Base-by-base conservation (phyloP, 2,329 filamentous ascomycete species). In the Pseudogymnoascus sp. region DNA sequence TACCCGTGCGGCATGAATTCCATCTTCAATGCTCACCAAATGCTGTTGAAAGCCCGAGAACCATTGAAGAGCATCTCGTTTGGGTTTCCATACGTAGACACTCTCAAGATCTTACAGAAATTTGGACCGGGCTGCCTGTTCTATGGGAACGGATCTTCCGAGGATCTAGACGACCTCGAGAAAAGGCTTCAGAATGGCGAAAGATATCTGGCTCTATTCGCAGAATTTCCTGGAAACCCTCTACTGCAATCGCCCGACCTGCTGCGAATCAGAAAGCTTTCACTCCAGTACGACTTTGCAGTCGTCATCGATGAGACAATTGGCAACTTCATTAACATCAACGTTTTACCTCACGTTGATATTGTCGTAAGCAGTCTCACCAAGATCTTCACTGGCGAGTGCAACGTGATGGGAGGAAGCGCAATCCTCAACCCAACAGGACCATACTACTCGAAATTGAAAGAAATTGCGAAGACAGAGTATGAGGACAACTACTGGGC, bases 31-130 rank as follows among this genome's bases (percentile, higher is more conserved):
- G 82, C 89, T 0, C 94, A 99, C 72, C 86, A 88, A 58, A 84
- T 84, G 45, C 78, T 97, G 59, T 77, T 93, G 65, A 77, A 79
- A 60, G 80, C 84, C 0, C 83, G 87, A 37, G 85, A 86, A 2
- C 77, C 80, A 6, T 72, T 83, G 64, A 89, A 90, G 74, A 95
- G 91, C 73, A 86, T 99, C 71, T 92, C 88, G 70, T 97, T 91
- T 70, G 94, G 94, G n/a, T 99, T 99, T 69, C 92, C 94, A 0
- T 99, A 99, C 69, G 90, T 97, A 60, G 94, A 99, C 74, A 97
- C 94, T 0, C 81, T 97, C 61, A 99, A 99, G 73, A 90, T 97
- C 59, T 78, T 97, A 4, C 81, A 97, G 72, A 99, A 97, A 73
- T 97, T 95, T 73, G 94, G 93, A 0, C 89, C 92, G 0, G 93